Base-by-base conservation (phyloP, 768 basidiomycete genomes). In the Xerocomus potaroensis region DNA sequence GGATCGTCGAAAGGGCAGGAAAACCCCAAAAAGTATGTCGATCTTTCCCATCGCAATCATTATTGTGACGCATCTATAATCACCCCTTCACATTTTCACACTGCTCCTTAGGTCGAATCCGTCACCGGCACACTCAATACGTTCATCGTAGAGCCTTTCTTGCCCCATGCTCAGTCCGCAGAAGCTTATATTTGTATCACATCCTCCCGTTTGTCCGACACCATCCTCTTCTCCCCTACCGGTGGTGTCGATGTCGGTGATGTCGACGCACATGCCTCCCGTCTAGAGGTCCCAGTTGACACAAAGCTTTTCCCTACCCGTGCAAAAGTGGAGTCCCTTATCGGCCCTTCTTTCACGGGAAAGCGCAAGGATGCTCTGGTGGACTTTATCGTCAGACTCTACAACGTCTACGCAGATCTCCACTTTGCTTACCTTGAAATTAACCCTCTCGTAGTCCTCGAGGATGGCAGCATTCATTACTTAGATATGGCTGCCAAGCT, bases 401-500 rank as follows among this genome's bases (percentile, higher is more conserved):
- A 99, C 81, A 84, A 85, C 53, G 92, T 97, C 61, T 98, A 98
- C 68, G 94, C 93, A 57, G 93, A 99, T 68, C 87, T 98, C 43
- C 96, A 99, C 78, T 99, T 97, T 65, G 92, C 96, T 18, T 98
- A 99, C 75, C 91, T 99, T 63, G 95, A 98, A 73, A 99, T 99
- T 72, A 99, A 98, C 79, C 96, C 96, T 34, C 82, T 99, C 45
- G 85, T 98, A 62, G 88, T 91, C 64, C 83, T 97, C 60, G 93
- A 96, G 65, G 83, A 78, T 47, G 65, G 58, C 5, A 81, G 80
- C 53, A 91, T 98, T 60, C 86, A 87, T 71, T 97, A 93, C 74
- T 85, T 99, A 53, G 95, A 99, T 68, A 98, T 99, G 95, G 96
- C 96, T 33, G 96, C 95, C 60, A 99, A 98, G 76, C 87, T 99